phyloP scores from a whole-genome alignment of 108 stramenopile genomes.

The Thalassiosira profunda region DNA sequence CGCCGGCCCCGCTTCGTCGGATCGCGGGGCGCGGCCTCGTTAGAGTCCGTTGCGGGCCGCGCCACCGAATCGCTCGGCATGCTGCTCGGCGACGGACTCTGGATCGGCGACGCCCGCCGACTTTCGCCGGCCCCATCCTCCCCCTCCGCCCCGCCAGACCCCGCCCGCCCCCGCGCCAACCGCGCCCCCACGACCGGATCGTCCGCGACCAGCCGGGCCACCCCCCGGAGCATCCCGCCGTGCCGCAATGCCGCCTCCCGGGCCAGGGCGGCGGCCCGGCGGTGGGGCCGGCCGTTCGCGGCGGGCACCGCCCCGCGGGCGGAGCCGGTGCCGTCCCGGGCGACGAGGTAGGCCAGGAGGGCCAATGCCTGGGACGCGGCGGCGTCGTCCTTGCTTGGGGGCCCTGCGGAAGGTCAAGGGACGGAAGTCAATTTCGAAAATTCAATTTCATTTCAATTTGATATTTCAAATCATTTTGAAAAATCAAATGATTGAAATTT shows the following conservation, averaged over 20 bases:
- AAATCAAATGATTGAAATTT: too few species aligned
- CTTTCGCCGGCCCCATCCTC: neutral
- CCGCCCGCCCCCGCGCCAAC: constrained; percentile 15
- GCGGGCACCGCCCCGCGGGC: constrained; percentile 26
- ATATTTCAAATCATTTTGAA: too few species aligned
- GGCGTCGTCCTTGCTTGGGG: constrained; percentile 23
- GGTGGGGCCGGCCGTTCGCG: constrained; percentile 22
- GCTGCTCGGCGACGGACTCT: neutral
- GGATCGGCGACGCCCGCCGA: neutral
- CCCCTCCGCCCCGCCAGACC: neutral
- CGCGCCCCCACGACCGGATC: constrained; percentile 49
- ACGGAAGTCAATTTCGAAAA: neutral
- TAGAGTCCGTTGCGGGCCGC: neutral
- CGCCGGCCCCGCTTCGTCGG: too few species aligned
- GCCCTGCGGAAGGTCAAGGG: too few species aligned
- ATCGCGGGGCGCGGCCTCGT: constrained; percentile 8
- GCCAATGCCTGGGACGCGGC: constrained; percentile 52
- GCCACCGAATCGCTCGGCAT: constrained; percentile 4
- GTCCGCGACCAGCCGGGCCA: constrained; percentile 39
- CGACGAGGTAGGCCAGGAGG: constrained; percentile 49
- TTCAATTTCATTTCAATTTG: too few species aligned
- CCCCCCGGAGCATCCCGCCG: constrained; percentile 26
- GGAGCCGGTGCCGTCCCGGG: constrained; percentile 56
- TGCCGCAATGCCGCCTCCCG: constrained; percentile 33
- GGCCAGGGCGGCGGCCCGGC: constrained; percentile 32